phyloP scores from a whole-genome alignment of 1,139 yeast genomes.

The Meyerozyma smithsonii region DNA sequence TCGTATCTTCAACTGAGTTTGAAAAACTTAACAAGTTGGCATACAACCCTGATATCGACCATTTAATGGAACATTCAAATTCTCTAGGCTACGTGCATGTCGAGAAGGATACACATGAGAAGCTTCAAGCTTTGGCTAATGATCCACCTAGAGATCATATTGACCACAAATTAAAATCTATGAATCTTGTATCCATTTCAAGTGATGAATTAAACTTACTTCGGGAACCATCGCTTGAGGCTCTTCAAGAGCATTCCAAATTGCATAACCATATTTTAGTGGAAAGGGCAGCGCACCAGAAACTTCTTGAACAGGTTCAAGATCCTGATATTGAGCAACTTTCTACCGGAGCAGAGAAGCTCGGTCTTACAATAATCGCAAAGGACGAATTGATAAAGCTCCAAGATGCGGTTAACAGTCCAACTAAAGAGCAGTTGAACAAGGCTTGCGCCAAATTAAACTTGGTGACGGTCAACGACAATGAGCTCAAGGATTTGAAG shows the following conservation, averaged over 20 bases:
- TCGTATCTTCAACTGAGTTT: constrained; percentile 12
- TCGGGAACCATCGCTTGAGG: neutral
- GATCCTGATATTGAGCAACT: constrained; percentile 18
- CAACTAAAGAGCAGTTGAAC: neutral
- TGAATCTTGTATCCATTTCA: neutral
- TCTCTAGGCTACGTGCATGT: neutral
- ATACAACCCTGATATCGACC: constrained; percentile 27
- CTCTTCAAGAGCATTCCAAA: neutral
- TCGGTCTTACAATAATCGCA: neutral
- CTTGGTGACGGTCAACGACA: neutral
- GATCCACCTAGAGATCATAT: neutral
- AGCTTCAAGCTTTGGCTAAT: neutral
- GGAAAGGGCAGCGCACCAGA: constrained; percentile 33
- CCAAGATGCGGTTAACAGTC: neutral
- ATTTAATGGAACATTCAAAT: constrained; percentile 28
- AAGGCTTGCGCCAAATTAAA: neutral
- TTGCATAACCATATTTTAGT: neutral
- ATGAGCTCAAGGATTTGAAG: neutral
- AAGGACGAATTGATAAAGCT: neutral
- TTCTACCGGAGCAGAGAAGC: neutral
- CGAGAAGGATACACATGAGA: neutral
- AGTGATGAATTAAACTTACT: neutral
- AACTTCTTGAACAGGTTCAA: constrained; percentile 28
- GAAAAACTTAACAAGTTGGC: constrained; percentile 21
- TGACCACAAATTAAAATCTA: neutral